Conservation (phyloP, 106 monocot species). For the Allium fistulosum region DNA sequence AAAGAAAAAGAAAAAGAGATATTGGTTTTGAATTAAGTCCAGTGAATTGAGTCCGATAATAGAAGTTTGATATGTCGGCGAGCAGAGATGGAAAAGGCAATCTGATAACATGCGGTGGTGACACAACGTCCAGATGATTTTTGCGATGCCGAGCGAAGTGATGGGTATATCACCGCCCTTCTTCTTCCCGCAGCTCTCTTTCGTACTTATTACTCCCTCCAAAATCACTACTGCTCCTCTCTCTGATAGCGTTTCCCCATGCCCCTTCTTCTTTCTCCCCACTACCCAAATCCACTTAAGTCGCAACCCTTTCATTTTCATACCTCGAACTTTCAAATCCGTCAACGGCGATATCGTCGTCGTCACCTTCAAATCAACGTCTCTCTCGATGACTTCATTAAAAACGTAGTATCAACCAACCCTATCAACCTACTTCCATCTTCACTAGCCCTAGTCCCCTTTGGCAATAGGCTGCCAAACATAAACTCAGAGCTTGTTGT, state of each 20-base stretch:
- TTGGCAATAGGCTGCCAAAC: neutral
- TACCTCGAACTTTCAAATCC: neutral
- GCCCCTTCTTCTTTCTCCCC: slow-evolving; percentile 13
- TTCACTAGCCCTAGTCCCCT: slow-evolving; percentile 33
- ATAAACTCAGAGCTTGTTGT: neutral
- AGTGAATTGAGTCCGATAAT: too few species aligned
- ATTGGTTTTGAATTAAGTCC: too few species aligned
- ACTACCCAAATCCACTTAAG: slow-evolving; percentile 2
- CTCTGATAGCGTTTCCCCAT: slow-evolving; percentile 11
- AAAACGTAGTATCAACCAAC: slow-evolving; percentile 12
- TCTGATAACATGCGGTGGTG: too few species aligned
- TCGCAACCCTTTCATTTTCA: neutral
- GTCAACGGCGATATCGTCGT: slow-evolving; percentile 7
- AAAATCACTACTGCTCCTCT: too few species aligned
- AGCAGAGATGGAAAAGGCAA: too few species aligned
- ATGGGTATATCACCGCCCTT: too few species aligned
- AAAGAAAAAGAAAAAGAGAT: too few species aligned
- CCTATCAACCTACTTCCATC: slow-evolving; percentile 36
- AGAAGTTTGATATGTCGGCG: too few species aligned
- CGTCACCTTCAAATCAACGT: slow-evolving; percentile 7
- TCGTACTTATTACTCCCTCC: too few species aligned
- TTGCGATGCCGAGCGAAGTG: too few species aligned
- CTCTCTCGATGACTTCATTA: slow-evolving; percentile 28
- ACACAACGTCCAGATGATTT: too few species aligned
- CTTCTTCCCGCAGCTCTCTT: too few species aligned